Evolutionary conservation across 1,284 basidiomycete species (phyloP).

Genomic region (Sparassis latifolia): DNA sequence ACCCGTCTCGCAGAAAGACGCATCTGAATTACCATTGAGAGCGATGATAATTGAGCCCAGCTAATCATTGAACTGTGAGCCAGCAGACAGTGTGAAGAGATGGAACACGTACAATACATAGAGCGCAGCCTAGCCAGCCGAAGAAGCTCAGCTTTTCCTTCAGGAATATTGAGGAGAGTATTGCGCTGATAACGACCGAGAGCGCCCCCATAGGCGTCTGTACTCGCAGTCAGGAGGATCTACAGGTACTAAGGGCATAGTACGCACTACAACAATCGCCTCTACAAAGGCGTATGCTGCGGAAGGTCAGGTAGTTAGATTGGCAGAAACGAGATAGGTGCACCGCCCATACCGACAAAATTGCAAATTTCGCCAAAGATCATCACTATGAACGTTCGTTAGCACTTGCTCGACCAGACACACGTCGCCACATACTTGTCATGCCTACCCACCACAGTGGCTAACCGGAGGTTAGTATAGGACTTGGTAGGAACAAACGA

Average conservation of each 20-base stretch:
- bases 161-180: constrained; percentile 89
- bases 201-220: constrained; percentile 94
- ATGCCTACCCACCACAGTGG: constrained; percentile 85
- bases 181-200: constrained; percentile 93
- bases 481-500: not conserved
- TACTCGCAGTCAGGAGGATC: constrained; percentile 5
- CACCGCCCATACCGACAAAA: constrained; percentile 54
- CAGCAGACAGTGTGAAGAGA: not conserved
- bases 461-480: constrained; percentile 29
- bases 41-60: constrained; percentile 86
- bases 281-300: constrained; percentile 86
- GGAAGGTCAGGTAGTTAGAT: constrained; percentile 18
- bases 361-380: constrained; percentile 78
- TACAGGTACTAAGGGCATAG: constrained; percentile 2
- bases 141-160: constrained; percentile 90
- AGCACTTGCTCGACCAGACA: too few species aligned
- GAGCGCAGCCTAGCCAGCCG: constrained; percentile 87
- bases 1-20: not conserved
- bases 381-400: constrained; percentile 50
- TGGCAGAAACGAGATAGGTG: constrained; percentile 14
- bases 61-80: constrained; percentile 24
- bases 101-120: constrained; percentile 65
- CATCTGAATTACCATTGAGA: constrained; percentile 50
- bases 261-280: constrained; percentile 77
- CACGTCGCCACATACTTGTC: constrained; percentile 46